phyloP scores from a whole-genome alignment of 371 early-diverging fungal species.

The Haplosporangium sp. region DNA sequence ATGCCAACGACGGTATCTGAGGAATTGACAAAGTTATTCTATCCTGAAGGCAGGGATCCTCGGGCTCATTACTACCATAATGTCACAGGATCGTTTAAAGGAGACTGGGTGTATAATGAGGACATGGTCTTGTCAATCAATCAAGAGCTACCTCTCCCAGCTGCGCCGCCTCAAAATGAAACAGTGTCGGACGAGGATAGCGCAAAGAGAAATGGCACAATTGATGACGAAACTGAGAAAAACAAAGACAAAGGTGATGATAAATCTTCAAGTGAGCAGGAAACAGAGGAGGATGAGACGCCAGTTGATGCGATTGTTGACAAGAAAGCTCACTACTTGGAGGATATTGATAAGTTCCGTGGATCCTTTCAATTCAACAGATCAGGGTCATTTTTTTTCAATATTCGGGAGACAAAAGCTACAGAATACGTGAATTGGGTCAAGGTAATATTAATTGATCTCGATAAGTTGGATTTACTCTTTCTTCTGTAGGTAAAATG shows the following conservation, averaged over 20 bases:
- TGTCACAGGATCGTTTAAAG: slow-evolving; percentile 73
- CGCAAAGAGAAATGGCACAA: neutral
- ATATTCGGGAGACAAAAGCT: slow-evolving; percentile 62
- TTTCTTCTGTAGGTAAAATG: neutral
- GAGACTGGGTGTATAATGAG: slow-evolving; percentile 43
- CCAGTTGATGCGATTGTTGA: slow-evolving; percentile 33
- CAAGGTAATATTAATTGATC: slow-evolving; percentile 50
- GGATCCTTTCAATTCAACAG: slow-evolving; percentile 44
- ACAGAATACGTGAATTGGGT: slow-evolving; percentile 64
- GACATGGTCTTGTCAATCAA: slow-evolving; percentile 15
- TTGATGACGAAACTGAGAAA: neutral
- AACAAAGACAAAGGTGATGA: neutral
- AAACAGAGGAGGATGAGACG: slow-evolving; percentile 4
- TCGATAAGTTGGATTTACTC: neutral
- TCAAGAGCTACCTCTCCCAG: slow-evolving; percentile 41
- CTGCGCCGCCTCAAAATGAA: slow-evolving; percentile 43
- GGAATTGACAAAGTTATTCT: slow-evolving; percentile 54
- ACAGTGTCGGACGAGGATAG: slow-evolving; percentile 13
- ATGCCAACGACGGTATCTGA: slow-evolving; percentile 53
- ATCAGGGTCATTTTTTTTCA: slow-evolving; percentile 60
- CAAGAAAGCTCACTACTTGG: slow-evolving; percentile 28
- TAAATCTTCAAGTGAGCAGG: neutral
- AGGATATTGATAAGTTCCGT: slow-evolving; percentile 33
- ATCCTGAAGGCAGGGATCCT: slow-evolving; percentile 40
- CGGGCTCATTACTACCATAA: slow-evolving; percentile 68